Percentiles rank a stretch among this genome's conserved stretches.
Conservation (phyloP, 2,329 filamentous ascomycete species). For the Aspergillus uvarum region DNA sequence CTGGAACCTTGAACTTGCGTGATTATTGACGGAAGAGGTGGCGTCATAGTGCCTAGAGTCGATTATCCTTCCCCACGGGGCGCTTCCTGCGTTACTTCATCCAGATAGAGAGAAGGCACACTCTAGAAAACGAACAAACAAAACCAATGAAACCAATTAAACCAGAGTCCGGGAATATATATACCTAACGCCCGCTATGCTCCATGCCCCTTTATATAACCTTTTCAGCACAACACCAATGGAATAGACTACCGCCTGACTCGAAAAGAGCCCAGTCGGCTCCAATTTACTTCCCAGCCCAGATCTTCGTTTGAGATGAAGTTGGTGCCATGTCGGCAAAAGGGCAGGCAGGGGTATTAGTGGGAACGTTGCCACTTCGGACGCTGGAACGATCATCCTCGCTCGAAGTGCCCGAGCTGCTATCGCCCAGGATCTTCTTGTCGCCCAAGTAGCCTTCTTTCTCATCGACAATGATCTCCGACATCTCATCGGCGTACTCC, state of each 20-base stretch:
- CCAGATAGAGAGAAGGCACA: not conserved
- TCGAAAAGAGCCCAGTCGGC: not conserved
- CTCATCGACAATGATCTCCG: slow-evolving; percentile 49
- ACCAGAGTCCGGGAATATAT: not conserved
- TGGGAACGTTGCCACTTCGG: slow-evolving; percentile 20
- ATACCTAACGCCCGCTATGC: slow-evolving; percentile 14
- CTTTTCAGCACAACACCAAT: not conserved
- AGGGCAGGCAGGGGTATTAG: slow-evolving; percentile 27
- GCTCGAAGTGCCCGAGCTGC: slow-evolving; percentile 26
- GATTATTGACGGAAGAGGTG: not conserved
- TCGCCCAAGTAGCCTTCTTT: slow-evolving; percentile 65
- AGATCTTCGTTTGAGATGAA: slow-evolving; percentile 33
- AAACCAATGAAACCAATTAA: not conserved
- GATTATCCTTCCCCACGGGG: not conserved
- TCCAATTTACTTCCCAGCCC: slow-evolving; percentile 17
- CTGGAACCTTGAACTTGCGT: not conserved
- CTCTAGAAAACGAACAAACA: not conserved
- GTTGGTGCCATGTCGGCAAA: slow-evolving; percentile 30
- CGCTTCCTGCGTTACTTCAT: not conserved
- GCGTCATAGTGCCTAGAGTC: not conserved
- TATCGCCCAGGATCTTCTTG: slow-evolving; percentile 53
- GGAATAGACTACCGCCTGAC: not conserved
- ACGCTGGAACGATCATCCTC: slow-evolving; percentile 35
- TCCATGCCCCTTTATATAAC: slow-evolving; percentile 1
- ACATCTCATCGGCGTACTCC: slow-evolving; percentile 53